Evolutionary conservation across 2,329 filamentous ascomycete genomes (phyloP), one percentile per base, ranked within the genome.

Genomic region (Aspergillus pseudonomiae): DNA sequence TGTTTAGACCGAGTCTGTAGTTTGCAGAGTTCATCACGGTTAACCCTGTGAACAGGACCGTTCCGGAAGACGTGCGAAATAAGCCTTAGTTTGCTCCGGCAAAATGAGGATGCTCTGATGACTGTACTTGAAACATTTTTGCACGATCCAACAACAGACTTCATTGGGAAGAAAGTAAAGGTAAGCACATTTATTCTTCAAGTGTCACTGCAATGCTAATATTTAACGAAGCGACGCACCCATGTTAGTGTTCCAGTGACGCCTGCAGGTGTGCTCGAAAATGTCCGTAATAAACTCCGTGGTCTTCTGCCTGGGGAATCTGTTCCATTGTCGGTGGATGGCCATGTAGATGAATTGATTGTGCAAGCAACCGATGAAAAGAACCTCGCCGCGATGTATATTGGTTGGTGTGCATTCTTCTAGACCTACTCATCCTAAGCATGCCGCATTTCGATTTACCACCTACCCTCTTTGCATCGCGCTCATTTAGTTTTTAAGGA

Each of bases 81-180:
- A 65, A 96, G 93, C 12, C 84, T 98, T 64, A 85, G 87, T 50
- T 88, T 97, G 32, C 84, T 98, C 11, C 86, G 95, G 1, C 91
- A 96, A 76, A 93, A 97, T 73, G 91, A 97, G 77, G 96, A 99
- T 78, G 97, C 94, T 45, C 83, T 99, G 63, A 97, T 99, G 89
- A 97, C 94, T 0, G 94, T 99, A 57, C 84, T 99, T 1, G 96
- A 99, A 80, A 94, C 95, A 0, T 99, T 99, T 74, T 87, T 99
- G 68, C 94, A 99, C 74, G 95, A 99, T 75, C 95, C 95, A 0
- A 98, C 96, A 16, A 89, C 97, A 14, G 96, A 99, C 74, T 88
- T 98, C 66, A 88, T 97, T 71, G 90, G 90, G 59, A 93, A 91
- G 75, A 88, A 87, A 70, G 83, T 84, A 68, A 88, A 87, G 70